Evolutionary conservation across 108 stramenopile genomes (phyloP), one percentile per base, ranked within the genome.

Genomic region (Conticribra weissflogii): DNA sequence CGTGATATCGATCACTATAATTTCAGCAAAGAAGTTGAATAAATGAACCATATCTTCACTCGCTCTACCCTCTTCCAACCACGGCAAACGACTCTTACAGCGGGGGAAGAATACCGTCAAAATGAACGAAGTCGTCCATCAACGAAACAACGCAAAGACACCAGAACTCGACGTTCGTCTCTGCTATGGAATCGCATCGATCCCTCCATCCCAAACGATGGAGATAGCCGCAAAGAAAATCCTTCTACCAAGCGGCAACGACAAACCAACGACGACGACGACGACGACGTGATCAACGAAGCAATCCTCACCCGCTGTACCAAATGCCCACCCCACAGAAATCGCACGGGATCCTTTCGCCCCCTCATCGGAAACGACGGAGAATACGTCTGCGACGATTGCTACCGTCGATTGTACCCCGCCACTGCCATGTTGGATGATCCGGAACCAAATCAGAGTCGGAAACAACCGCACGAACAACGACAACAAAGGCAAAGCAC

Each of bases 381-480:
- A 0, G 71, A 66, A 27, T 73, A 50, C 32, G 33, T 79, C 4
- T 79, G 78, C 22, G 78, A 72, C 17, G 19, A 33, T 1, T 79
- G 78, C 58, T 79, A 79, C 52, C 45, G 12, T 15, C 14, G 17
- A 0, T 65, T 72, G 25, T 79, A 66, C 46, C 78, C 78, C 2
- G 63, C 65, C 45, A 79, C 78, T 17, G 71, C 78, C 5, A 71
- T 79, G 70, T 23, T 79, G 34, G 78, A 79, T 30, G 68, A 68
- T 27, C 44, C 25, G 2, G 54, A 68, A 45, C 64, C 47, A 50
- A 17, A 62, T n/a, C n/a, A n/a, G n/a, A n/a, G n/a, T n/a, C n/a
- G n/a, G n/a, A n/a, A n/a, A n/a, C n/a, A n/a, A n/a, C n/a, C n/a
- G n/a, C n/a, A n/a, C n/a, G n/a, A n/a, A n/a, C n/a, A n/a, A n/a